A percentile compares a stretch with the other conserved stretches of the same genome.
Evolutionary conservation across 1,139 yeast genomes (phyloP).

Genomic region (Sugiyamaella neomexicana): DNA sequence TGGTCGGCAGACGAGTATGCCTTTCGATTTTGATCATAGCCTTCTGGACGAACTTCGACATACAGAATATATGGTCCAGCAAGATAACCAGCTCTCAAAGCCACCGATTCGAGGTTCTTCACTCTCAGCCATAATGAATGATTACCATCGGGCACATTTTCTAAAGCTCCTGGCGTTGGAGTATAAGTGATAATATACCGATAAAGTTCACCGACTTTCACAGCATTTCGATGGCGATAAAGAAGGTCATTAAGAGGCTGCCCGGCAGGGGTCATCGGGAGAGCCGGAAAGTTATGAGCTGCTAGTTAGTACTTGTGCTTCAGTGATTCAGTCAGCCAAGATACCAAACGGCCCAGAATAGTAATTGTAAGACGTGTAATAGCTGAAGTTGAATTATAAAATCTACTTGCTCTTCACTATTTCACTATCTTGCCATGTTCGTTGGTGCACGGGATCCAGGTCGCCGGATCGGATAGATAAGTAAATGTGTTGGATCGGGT

Average conservation of each 20-base stretch:
- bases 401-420: no score
- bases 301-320: no score
- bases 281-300: background rate
- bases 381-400: no score
- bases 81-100: slow-evolving; percentile 82
- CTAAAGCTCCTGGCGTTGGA: slow-evolving; percentile 33
- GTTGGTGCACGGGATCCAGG: no score
- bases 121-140: slow-evolving; percentile 58
- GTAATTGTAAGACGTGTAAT: no score
- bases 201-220: slow-evolving; percentile 59
- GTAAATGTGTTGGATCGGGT: no score
- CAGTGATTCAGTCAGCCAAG: no score
- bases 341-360: no score
- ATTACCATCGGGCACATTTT: slow-evolving; percentile 10
- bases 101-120: slow-evolving; percentile 69
- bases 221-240: slow-evolving; percentile 44
- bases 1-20: slow-evolving; percentile 66
- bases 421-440: no score
- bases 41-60: slow-evolving; percentile 71
- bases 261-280: slow-evolving; percentile 1
- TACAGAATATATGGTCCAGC: slow-evolving; percentile 91
- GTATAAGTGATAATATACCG: slow-evolving; percentile 51
- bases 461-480: no score
- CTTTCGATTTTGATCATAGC: slow-evolving; percentile 59
- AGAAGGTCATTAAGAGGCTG: slow-evolving; percentile 24